Base-by-base conservation (phyloP, 768 basidiomycete species). In the Mycena epipterygia region DNA sequence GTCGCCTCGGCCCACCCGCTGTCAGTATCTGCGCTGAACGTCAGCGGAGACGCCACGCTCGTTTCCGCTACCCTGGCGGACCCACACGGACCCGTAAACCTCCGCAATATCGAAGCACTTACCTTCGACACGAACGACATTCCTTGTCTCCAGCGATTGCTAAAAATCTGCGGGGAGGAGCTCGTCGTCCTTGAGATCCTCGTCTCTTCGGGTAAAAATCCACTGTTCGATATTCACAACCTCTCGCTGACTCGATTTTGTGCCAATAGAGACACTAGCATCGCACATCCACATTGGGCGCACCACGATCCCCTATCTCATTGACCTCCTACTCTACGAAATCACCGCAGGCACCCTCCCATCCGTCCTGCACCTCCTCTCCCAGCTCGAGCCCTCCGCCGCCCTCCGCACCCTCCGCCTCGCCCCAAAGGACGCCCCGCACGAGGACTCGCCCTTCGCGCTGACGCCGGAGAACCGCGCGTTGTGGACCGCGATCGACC, bases 391-490 rank as follows among this genome's bases (percentile, higher is more conserved):
- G 14, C 23, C 52, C 52, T 0, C 3, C 52, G 21, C 52, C 44
- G 16, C 53, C 6, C 55, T 65, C 6, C 64, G 53, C 23, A 65
- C 32, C 13, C 64, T 65, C 42, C 64, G 64, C 52, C 64, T 65
- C 55, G 55, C 44, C 5, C 21, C 62, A 30, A 17, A 27, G 27
- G 53, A 52, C 25, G 13, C 5, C 33, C 9, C 17, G 25, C 5
- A 30, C 52, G 30, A 14, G 14, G 13, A 25, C 39, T 65, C 55
- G 12, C 41, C 64, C 14, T 65, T 56, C 30, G 13, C 8, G 16
- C 53, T 53, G 52, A 33, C 29, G 14, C 39, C 21, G 3, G 25
- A 32, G 32, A 23, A 21, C 14, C 25, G 14, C 14, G 32, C 42
- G 9, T 5, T 48, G 13, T 65, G 64, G 64, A 19, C n/a, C 33